Evolutionary conservation across 306 rosid genomes (phyloP), one percentile per base, ranked within the genome.

Genomic region (Herpetospermum pedunculosum): DNA sequence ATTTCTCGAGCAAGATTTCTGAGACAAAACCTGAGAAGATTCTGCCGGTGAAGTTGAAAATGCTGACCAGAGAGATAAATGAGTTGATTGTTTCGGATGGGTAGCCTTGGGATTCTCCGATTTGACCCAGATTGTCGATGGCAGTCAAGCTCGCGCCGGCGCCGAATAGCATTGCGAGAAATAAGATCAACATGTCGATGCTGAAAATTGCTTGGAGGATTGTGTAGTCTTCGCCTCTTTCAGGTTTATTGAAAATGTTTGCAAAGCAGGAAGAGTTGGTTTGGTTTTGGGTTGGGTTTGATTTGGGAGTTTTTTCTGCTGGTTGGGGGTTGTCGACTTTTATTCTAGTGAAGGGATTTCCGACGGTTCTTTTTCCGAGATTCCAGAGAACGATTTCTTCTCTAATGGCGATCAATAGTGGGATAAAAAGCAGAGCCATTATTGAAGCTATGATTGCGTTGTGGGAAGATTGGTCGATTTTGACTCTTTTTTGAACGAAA

Each of bases 201-300:
- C 75, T 71, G 18, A 48, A 48, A 11, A 82, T 52, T 0, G 84
- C 84, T 71, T 80, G 84, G 13, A 77, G 34, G 10, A 82, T 67
- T 2, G 79, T 30, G 60, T 75, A 67, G 29, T 82, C 84, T 49
- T 85, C 84, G 16, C 86, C 88, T 64, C 88, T 76, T 44, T 26
- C n/a, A 15, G 81, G 86, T n/a, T 78, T 80, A 4, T 77, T 47
- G 55, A 26, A 34, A 18, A 72, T 59, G 64, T 59, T 19, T 7
- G 48, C 1, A 70, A 57, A 53, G 26, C 32, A 47, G 30, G 34
- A 18, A 5, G 6, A n/a, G n/a, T 1, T 49, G 37, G 1, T 76
- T 41, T 18, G 23, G 4, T 28, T 19, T 0, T 57, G 44, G 14
- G 2, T 8, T n/a, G 47, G 13, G 23, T 0, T 54, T 15, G 41